Percentiles rank a stretch among this genome's conserved stretches.
Evolutionary conservation across 1,284 basidiomycete genomes (phyloP).

Genomic region (Bondarzewia mesenterica): DNA sequence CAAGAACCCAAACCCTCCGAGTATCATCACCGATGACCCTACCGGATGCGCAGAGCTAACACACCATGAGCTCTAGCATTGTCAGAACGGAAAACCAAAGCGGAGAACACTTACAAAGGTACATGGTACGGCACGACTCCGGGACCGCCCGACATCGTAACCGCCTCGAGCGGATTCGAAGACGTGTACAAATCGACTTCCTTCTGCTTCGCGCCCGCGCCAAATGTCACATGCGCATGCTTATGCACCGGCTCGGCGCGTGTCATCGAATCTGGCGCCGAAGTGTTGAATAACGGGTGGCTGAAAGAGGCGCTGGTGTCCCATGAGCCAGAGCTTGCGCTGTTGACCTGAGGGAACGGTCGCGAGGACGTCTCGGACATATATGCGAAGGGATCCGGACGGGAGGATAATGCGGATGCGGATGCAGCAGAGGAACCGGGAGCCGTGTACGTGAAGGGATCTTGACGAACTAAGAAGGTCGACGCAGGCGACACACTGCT

Average conservation of each 20-base stretch:
- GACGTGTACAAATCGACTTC: slow-evolving; percentile 75
- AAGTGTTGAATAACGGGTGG: not conserved
- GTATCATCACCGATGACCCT: slow-evolving; percentile 77
- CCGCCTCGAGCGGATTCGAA: slow-evolving; percentile 56
- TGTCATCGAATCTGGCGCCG: slow-evolving; percentile 1
- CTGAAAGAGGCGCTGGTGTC: not conserved
- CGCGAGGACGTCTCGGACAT: slow-evolving; percentile 1
- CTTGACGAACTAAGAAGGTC: no score
- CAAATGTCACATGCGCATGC: slow-evolving; percentile 74
- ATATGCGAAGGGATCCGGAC: slow-evolving; percentile 10
- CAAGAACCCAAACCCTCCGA: slow-evolving; percentile 87
- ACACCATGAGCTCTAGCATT: slow-evolving; percentile 4
- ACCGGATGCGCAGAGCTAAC: slow-evolving; percentile 65
- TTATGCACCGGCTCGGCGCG: slow-evolving; percentile 42
- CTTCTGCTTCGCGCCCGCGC: slow-evolving; percentile 75
- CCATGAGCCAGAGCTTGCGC: no score
- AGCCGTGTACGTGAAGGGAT: not conserved
- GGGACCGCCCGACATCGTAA: slow-evolving; percentile 36
- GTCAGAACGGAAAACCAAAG: slow-evolving; percentile 6
- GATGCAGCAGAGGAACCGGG: not conserved
- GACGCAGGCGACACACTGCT: not conserved
- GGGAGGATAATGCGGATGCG: slow-evolving; percentile 1
- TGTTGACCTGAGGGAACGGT: not conserved
- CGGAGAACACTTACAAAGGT: slow-evolving; percentile 57
- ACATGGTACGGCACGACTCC: slow-evolving; percentile 74